A percentile compares a stretch with the other conserved stretches of the same genome.
phyloP scores from a whole-genome alignment of 2,329 filamentous ascomycete genomes.

The Xylaria sp. region DNA sequence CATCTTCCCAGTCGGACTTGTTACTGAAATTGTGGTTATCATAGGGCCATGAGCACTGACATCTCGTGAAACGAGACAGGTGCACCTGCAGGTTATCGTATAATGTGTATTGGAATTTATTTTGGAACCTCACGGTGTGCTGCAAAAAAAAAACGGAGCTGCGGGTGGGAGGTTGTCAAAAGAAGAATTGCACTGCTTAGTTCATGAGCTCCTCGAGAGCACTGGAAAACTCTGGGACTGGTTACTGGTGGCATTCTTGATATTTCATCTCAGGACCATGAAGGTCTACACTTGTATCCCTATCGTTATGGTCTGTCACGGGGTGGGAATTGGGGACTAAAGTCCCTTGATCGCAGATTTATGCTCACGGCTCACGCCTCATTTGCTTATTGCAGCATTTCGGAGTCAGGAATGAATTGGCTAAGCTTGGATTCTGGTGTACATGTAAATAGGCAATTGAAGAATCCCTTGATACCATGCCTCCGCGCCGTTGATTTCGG shows the following conservation, averaged over 20 bases:
- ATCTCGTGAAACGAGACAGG: conserved; percentile 15
- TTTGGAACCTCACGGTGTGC: conserved; percentile 29
- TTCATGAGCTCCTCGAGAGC: conserved; percentile 9
- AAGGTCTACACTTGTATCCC: conserved; percentile 22
- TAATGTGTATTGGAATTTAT: conserved; percentile 39
- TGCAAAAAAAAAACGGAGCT: conserved; percentile 15
- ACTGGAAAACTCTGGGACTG: conserved; percentile 15
- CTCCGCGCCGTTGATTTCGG: neutral
- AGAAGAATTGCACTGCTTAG: conserved; percentile 30
- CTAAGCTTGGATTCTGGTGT: conserved; percentile 32
- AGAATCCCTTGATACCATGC: conserved; percentile 18
- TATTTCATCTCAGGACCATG: conserved; percentile 5
- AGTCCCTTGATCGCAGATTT: conserved; percentile 32
- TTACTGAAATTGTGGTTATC: conserved; percentile 6
- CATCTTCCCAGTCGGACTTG: neutral
- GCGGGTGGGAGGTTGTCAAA: conserved; percentile 29
- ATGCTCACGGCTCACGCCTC: conserved; percentile 36
- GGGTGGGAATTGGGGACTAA: conserved; percentile 20
- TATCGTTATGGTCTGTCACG: conserved; percentile 12
- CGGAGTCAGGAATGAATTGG: conserved; percentile 22
- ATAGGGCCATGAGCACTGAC: conserved; percentile 21
- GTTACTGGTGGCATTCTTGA: conserved; percentile 25
- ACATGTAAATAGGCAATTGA: conserved; percentile 33
- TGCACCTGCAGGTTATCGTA: conserved; percentile 33
- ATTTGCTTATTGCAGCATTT: conserved; percentile 26